phyloP scores from a whole-genome alignment of 495 filamentous ascomycete genomes.

The Wilcoxina mikolae region DNA sequence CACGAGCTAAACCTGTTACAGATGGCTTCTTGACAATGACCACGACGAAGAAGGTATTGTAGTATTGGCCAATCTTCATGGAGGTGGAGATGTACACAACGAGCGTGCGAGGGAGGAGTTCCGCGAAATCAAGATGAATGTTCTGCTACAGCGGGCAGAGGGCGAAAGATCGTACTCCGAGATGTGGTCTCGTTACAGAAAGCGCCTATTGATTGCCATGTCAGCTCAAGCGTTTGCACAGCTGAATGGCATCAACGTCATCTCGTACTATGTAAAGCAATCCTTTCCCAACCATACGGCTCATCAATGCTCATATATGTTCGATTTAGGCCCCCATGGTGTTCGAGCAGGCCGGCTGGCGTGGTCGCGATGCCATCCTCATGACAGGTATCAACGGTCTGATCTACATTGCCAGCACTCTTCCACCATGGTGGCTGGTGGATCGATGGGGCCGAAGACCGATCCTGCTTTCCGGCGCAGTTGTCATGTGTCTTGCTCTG shows the following conservation, averaged over 20 bases:
- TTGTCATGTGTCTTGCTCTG: slow-evolving; percentile 84
- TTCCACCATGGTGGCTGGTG: slow-evolving; percentile 95
- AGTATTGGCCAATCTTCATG: slow-evolving; percentile 94
- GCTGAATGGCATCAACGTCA: slow-evolving; percentile 97
- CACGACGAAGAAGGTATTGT: slow-evolving; percentile 96
- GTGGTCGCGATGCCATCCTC: slow-evolving; percentile 73
- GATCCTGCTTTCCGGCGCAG: slow-evolving; percentile 79
- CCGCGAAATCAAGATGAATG: slow-evolving; percentile 96
- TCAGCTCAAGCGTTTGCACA: slow-evolving; percentile 92
- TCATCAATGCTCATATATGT: not conserved
- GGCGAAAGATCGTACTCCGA: slow-evolving; percentile 82
- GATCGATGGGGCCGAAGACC: slow-evolving; percentile 81
- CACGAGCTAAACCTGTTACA: slow-evolving; percentile 29
- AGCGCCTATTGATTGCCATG: slow-evolving; percentile 96
- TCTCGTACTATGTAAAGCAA: slow-evolving; percentile 66
- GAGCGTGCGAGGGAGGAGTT: slow-evolving; percentile 83
- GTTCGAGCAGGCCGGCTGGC: slow-evolving; percentile 91
- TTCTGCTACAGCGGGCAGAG: slow-evolving; percentile 81
- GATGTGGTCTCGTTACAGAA: slow-evolving; percentile 88
- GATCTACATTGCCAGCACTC: slow-evolving; percentile 74
- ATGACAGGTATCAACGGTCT: slow-evolving; percentile 97
- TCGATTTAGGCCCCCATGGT: slow-evolving; percentile 56
- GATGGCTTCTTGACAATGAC: slow-evolving; percentile 95
- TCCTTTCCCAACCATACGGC: not conserved
- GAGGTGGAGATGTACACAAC: slow-evolving; percentile 86